Evolutionary conservation across 2,329 filamentous ascomycete genomes (phyloP).

Genomic region (Aureobasidium sp.): DNA sequence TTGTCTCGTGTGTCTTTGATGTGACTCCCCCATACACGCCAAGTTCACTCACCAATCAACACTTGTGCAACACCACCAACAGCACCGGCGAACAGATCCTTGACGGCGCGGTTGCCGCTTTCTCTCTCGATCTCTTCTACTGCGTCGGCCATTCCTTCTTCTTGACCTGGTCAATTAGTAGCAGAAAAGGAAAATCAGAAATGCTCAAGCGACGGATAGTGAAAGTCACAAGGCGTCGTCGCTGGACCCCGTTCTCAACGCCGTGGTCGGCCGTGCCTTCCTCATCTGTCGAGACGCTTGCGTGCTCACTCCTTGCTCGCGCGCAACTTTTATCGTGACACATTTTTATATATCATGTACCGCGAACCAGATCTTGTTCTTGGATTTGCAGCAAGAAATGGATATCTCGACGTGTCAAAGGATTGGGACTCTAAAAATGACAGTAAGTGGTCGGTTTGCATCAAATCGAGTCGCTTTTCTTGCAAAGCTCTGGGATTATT

Average conservation of each 20-base stretch:
- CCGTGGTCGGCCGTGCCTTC: slow-evolving; percentile 8
- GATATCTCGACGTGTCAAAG: too few species aligned
- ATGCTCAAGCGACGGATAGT: background rate
- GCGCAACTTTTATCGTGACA: background rate
- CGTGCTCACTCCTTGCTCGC: background rate
- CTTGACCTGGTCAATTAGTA: background rate
- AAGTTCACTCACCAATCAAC: slow-evolving; percentile 63
- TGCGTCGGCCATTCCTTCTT: slow-evolving; percentile 24
- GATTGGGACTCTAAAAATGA: too few species aligned
- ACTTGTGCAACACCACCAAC: slow-evolving; percentile 91
- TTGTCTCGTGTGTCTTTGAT: background rate
- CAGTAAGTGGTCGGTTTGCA: too few species aligned
- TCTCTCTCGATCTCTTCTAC: slow-evolving; percentile 31
- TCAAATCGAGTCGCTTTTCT: too few species aligned
- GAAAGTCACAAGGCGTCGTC: background rate
- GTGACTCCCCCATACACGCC: background rate
- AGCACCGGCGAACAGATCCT: slow-evolving; percentile 87
- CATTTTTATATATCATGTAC: background rate
- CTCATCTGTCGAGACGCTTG: slow-evolving; percentile 1
- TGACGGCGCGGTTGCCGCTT: slow-evolving; percentile 42
- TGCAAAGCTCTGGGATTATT: too few species aligned
- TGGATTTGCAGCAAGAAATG: too few species aligned
- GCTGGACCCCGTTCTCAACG: slow-evolving; percentile 2
- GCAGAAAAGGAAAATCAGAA: background rate
- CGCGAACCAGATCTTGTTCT: background rate